These are phyloP conservation scores for Phylloporus sp. DNA, from an alignment of 1,284 basidiomycete species.

Conservation along the genomic window DNA sequence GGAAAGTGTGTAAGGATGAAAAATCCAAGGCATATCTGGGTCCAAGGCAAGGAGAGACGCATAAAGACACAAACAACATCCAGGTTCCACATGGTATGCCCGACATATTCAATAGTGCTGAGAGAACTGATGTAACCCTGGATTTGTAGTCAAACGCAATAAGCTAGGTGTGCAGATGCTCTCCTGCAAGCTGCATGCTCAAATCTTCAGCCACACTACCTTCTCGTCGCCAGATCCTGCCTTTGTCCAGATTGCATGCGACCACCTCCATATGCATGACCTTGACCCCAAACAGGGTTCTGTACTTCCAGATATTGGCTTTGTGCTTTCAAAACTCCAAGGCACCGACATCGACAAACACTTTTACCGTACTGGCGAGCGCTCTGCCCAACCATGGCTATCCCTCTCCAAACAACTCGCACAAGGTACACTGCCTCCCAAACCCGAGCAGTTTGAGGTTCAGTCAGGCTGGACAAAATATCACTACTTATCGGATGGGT, in stretches of 20 bases:
- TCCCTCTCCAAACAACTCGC: conserved; percentile 73
- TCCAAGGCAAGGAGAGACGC: conserved; percentile 1
- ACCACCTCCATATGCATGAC: conserved; percentile 81
- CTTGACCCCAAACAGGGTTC: conserved; percentile 85
- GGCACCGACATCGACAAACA: conserved; percentile 88
- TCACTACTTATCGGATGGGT: conserved; percentile 63
- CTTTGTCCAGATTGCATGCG: conserved; percentile 76
- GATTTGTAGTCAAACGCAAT: conserved; percentile 69
- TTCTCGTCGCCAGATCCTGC: conserved; percentile 66
- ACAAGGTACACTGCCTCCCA: conserved; percentile 57
- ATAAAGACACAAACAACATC: neutral
- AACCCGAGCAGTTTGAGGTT: conserved; percentile 75
- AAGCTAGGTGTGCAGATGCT: conserved; percentile 93
- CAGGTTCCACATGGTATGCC: conserved; percentile 13
- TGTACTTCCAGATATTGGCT: conserved; percentile 75
- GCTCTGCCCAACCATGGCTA: conserved; percentile 83
- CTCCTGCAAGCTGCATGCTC: conserved; percentile 76
- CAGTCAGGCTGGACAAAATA: conserved; percentile 94
- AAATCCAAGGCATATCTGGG: neutral
- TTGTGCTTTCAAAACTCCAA: conserved; percentile 85
- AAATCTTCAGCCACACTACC: conserved; percentile 79
- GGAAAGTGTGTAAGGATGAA: conserved; percentile 5
- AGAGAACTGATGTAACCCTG: neutral
- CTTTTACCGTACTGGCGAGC: conserved; percentile 80
- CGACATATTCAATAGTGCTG: neutral